Percentiles rank a stretch among this genome's conserved stretches.
Evolutionary conservation across 192 early-diverging fungal species (phyloP).

Genomic region (Diversispora eburnea): DNA sequence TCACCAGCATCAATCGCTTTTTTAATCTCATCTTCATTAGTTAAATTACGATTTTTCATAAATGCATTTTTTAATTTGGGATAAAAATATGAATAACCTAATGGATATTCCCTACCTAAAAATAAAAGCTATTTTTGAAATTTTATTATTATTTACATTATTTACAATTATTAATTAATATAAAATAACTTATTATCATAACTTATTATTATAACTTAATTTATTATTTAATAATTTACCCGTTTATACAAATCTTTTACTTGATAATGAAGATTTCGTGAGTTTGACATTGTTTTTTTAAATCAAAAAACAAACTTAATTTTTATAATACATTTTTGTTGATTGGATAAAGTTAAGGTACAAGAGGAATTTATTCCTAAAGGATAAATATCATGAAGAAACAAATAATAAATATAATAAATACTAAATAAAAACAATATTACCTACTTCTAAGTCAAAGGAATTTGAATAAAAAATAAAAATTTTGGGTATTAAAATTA

Average conservation of each 20-base stretch:
- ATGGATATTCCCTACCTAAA: constrained; percentile 45
- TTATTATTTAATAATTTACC: neutral
- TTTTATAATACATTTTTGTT: too few species aligned
- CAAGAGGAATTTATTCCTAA: too few species aligned
- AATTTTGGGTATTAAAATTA: too few species aligned
- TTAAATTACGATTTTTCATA: constrained; percentile 39
- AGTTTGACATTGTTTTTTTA: neutral
- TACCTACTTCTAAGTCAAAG: too few species aligned
- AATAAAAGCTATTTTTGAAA: constrained; percentile 31
- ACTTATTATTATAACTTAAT: neutral
- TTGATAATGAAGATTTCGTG: neutral
- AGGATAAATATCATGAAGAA: too few species aligned
- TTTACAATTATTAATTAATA: neutral
- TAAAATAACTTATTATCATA: neutral
- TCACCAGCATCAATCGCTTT: constrained; percentile 38
- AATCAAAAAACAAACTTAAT: too few species aligned
- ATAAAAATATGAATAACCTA: constrained; percentile 40
- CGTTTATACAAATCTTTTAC: constrained; percentile 16
- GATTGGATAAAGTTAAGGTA: too few species aligned
- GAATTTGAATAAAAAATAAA: too few species aligned
- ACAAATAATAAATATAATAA: too few species aligned
- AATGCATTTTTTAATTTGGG: constrained; percentile 43
- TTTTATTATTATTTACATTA: neutral
- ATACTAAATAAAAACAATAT: too few species aligned
- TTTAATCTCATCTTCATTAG: constrained; percentile 35